Percentiles rank a stretch among this genome's conserved stretches.
Evolutionary conservation across 139 green algal species (phyloP).

Genomic region (Chlorella sorokiniana): DNA sequence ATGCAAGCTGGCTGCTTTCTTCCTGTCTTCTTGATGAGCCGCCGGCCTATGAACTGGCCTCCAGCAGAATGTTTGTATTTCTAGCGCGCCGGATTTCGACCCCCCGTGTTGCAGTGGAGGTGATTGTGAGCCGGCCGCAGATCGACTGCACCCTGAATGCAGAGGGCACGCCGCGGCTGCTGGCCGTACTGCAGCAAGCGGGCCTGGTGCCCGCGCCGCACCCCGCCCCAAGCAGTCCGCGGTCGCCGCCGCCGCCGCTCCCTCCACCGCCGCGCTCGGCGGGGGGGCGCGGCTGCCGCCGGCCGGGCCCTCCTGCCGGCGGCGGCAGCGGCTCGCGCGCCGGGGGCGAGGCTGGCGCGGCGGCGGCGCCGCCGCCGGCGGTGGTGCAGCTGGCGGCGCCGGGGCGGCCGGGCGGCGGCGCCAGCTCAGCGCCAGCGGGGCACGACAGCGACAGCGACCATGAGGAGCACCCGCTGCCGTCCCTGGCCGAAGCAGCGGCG

Average conservation of each 20-base stretch:
- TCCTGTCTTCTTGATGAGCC: too few relatives aligned
- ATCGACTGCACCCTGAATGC: slow-evolving; percentile 12
- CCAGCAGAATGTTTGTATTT: too few relatives aligned
- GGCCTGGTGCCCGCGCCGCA: not conserved
- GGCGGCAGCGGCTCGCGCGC: too few relatives aligned
- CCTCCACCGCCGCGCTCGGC: too few relatives aligned
- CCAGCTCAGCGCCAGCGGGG: not conserved
- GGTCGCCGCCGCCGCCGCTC: not conserved
- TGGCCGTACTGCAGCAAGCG: slow-evolving; percentile 10
- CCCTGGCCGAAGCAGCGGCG: not conserved
- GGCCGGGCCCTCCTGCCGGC: too few relatives aligned
- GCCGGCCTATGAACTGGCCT: too few relatives aligned
- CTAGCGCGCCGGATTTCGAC: not conserved
- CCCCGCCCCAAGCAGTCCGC: not conserved
- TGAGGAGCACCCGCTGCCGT: not conserved
- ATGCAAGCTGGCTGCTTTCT: too few relatives aligned
- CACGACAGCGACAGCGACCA: not conserved
- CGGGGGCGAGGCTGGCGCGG: too few relatives aligned
- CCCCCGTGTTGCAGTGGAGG: slow-evolving; percentile 5
- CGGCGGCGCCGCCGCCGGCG: too few relatives aligned
- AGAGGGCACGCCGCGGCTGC: not conserved
- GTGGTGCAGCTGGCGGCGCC: not conserved
- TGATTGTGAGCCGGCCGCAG: not conserved
- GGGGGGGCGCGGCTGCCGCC: too few relatives aligned
- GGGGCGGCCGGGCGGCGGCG: not conserved